phyloP scores from a whole-genome alignment of 1,284 basidiomycete genomes.

The Pascua guehoae region DNA sequence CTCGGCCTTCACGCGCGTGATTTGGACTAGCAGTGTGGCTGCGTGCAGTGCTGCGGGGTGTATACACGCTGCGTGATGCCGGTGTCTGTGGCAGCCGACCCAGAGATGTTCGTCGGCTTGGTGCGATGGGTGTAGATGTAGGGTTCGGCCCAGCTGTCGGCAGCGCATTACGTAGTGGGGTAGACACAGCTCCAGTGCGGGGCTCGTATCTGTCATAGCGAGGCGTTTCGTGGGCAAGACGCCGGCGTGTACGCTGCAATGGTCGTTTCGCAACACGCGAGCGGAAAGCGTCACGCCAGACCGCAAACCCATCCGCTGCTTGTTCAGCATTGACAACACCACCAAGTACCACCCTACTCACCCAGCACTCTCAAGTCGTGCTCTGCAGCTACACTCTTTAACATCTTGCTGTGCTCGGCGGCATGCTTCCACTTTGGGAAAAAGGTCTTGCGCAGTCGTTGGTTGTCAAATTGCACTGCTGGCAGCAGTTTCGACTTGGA shows the following conservation, averaged over 20 bases:
- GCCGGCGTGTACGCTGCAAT: background rate
- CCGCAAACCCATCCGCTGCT: constrained; percentile 32
- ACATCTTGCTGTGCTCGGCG: constrained; percentile 3
- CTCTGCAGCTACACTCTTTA: constrained; percentile 11
- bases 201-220: no score
- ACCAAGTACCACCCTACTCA: constrained; percentile 8
- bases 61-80: no score
- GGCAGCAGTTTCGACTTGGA: constrained; percentile 26
- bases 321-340: background rate
- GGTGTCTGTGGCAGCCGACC: background rate
- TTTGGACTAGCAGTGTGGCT: background rate
- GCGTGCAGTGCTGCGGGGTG: background rate
- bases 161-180: no score
- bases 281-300: constrained; percentile 30
- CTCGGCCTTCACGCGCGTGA: background rate
- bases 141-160: no score
- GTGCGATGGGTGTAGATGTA: background rate
- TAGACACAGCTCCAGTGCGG: no score
- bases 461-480: constrained; percentile 16
- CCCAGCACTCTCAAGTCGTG: constrained; percentile 23
- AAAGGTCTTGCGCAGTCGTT: constrained; percentile 9
- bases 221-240: background rate
- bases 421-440: constrained; percentile 17
- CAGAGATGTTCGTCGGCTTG: background rate
- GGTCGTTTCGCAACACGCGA: background rate